phyloP scores from a whole-genome alignment of 495 filamentous ascomycete species.

The Daldinia loculata region DNA sequence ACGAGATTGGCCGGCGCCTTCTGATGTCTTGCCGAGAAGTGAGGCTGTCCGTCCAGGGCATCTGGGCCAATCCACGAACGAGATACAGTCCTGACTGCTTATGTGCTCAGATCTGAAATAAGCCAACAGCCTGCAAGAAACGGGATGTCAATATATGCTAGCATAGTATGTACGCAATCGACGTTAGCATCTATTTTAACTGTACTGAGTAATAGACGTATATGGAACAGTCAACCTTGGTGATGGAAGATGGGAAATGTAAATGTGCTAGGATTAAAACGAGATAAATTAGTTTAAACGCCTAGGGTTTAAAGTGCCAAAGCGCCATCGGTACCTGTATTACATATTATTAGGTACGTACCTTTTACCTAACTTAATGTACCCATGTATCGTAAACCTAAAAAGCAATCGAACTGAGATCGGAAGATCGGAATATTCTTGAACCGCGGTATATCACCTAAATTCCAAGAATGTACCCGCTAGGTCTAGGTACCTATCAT shows the following conservation, averaged over 20 bases:
- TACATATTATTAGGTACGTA: no score
- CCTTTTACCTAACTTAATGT: background rate
- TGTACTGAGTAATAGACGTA: background rate
- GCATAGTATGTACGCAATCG: background rate
- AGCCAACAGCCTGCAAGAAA: constrained; percentile 29
- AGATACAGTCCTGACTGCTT: constrained; percentile 15
- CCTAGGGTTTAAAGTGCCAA: no score
- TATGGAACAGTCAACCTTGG: background rate
- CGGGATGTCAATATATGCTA: background rate
- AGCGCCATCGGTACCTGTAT: no score
- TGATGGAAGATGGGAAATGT: background rate
- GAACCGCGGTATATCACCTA: constrained; percentile 17
- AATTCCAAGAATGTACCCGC: background rate
- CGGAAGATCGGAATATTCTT: constrained; percentile 30
- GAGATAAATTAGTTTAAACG: no score
- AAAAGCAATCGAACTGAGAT: background rate
- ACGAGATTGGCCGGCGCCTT: constrained; percentile 39
- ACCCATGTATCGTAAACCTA: background rate
- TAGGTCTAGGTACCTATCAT: background rate
- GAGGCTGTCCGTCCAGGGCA: constrained; percentile 47
- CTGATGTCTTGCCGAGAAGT: constrained; percentile 47
- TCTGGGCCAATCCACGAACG: constrained; percentile 35
- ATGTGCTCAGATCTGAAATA: constrained; percentile 29
- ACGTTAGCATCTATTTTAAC: background rate
- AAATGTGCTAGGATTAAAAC: background rate